A percentile compares a stretch with the other conserved stretches of the same genome.
Conservation (phyloP, 2,329 filamentous ascomycete species). For the Microdochium paspali region DNA sequence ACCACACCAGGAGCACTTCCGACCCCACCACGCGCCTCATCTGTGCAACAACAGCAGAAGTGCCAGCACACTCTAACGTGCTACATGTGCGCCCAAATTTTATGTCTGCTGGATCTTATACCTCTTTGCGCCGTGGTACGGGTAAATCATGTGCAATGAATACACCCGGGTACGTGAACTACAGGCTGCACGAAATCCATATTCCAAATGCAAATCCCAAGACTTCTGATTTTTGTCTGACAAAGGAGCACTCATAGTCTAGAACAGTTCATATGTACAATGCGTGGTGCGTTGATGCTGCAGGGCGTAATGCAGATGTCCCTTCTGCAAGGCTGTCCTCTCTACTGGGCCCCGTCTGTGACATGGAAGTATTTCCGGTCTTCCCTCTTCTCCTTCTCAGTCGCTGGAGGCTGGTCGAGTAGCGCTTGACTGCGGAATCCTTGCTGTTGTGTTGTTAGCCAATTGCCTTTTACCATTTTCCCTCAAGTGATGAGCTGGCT, state of each 20-base stretch:
- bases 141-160: too few species aligned
- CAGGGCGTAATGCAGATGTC: slow-evolving; percentile 8
- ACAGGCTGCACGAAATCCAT: too few species aligned
- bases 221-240: slow-evolving; percentile 6
- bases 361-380: slow-evolving; percentile 98
- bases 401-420: slow-evolving; percentile 90
- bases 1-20: too few species aligned
- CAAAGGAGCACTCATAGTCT: slow-evolving; percentile 16
- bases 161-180: too few species aligned
- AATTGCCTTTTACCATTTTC: not conserved
- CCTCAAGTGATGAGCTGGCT: slow-evolving; percentile 22
- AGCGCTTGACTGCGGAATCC: slow-evolving; percentile 79
- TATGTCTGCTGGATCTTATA: too few species aligned
- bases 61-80: too few species aligned
- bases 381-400: slow-evolving; percentile 87
- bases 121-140: too few species aligned
- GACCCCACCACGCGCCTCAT: too few species aligned
- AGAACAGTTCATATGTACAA: slow-evolving; percentile 24
- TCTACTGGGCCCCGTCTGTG: slow-evolving; percentile 44
- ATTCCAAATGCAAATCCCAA: not conserved
- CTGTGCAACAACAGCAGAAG: too few species aligned
- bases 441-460: slow-evolving; percentile 46
- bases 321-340: not conserved
- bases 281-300: slow-evolving; percentile 10
- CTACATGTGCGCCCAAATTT: too few species aligned